Evolutionary conservation across 768 basidiomycete species (phyloP), one percentile per base, ranked within the genome.

Genomic region (Rhodotorula sphaerocarpa): DNA sequence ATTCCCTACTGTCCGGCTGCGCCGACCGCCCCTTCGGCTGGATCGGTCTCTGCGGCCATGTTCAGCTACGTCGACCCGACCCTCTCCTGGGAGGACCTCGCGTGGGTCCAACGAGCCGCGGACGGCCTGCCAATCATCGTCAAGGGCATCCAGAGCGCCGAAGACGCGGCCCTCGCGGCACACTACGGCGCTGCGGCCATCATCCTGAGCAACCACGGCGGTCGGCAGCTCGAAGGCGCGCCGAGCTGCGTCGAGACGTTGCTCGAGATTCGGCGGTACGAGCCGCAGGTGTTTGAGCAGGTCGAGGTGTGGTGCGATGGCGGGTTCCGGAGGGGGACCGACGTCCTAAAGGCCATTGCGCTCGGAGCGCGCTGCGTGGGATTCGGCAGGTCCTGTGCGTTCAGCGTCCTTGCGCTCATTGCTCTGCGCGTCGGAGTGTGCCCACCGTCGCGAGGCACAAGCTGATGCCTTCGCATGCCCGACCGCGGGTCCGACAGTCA

Each of bases 201-300:
- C 65, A 79, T 92, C 59, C 76, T 96, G 14, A 88, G 86, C 1
- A 96, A 96, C 69, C 92, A 96, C 70, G 92, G 92, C 58, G 92
- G 72, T 42, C 44, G 73, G 48, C 70, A 74, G 52, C 61, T 73
- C 43, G 68, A 74, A 31, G 73, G 71, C 50, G 64, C 66, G 10
- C 61, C 67, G 55, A 69, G 52, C 61, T 69, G 52, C 28, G 66
- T 65, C 53, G 75, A 67, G 69, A 75, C 65, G 36, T 72, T 66
- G 39, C 74, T 72, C 58, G 78, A 79, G 61, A 76, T 80, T 45
- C 72, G 75, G 20, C 70, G 73, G 62, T 71, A 75, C 56, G 75
- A 75, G 23, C 79, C 79, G 3, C 75, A 77, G 51, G 74, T 78
- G 11, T 73, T 79, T n/a, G 66, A 75, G 0, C 65, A 75, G 53